These are phyloP conservation scores for Solanum pinnatisectum DNA, from an alignment of 257 asterid species.

Conservation along the genomic window DNA sequence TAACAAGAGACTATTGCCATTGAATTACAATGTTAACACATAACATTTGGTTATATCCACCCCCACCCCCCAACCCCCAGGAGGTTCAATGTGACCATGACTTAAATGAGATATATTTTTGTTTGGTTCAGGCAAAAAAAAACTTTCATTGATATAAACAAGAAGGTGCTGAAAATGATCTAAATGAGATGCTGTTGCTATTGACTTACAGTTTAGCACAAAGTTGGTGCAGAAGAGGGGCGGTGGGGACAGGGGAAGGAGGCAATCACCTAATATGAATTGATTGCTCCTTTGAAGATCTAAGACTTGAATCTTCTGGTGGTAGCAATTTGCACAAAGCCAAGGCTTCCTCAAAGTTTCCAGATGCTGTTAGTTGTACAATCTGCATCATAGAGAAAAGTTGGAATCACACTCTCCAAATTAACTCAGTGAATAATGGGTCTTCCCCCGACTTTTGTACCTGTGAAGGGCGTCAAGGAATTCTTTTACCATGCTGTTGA, in stretches of 20 bases:
- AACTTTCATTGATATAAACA: not conserved
- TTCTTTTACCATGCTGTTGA: not conserved
- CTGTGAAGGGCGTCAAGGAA: not conserved
- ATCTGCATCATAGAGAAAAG: slow-evolving; percentile 49
- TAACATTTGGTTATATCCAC: not conserved
- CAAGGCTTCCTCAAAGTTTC: slow-evolving; percentile 96
- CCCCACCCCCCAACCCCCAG: not conserved
- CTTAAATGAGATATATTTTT: not conserved
- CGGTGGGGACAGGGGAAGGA: not conserved
- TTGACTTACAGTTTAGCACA: not conserved
- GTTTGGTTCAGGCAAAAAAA: not conserved
- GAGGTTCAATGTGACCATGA: not conserved
- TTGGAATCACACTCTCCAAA: not conserved
- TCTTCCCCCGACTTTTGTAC: not conserved
- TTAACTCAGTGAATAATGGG: not conserved
- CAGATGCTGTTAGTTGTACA: slow-evolving; percentile 95
- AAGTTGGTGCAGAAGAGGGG: not conserved
- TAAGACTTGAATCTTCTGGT: slow-evolving; percentile 89
- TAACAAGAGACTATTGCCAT: not conserved
- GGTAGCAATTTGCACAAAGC: slow-evolving; percentile 95
- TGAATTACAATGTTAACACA: not conserved
- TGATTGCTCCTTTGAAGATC: slow-evolving; percentile 94
- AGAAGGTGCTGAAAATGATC: not conserved
- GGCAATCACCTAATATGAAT: slow-evolving; percentile 70
- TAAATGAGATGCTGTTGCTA: not conserved